Conservation (phyloP, 768 basidiomycete species). For the Psilocybe tampanensis region DNA sequence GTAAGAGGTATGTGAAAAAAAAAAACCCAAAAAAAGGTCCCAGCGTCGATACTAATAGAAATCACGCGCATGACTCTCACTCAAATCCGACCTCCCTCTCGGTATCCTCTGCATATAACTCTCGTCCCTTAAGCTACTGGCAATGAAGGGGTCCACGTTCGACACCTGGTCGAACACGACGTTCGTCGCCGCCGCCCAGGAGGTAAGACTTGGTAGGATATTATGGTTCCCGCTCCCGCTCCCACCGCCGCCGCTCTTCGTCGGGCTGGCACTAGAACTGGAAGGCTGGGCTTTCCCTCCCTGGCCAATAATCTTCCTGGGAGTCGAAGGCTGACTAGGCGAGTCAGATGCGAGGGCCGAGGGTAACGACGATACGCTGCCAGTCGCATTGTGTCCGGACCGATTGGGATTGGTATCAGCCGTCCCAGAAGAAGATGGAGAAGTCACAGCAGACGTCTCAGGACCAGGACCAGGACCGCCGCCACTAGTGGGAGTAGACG, state of each 20-base stretch:
- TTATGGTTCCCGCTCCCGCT: neutral
- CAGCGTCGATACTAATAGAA: too few species aligned
- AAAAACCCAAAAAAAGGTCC: neutral
- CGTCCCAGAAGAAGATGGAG: too few species aligned
- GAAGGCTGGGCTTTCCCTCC: neutral
- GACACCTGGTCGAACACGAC: constrained; percentile 21
- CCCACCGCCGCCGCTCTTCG: neutral
- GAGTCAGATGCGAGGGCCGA: neutral
- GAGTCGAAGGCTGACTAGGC: constrained; percentile 6
- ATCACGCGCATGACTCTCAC: constrained; percentile 25
- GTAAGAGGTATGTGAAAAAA: neutral
- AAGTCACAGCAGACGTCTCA: neutral
- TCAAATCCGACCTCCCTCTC: constrained; percentile 10
- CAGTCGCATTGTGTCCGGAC: too few species aligned
- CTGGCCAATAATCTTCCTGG: constrained; percentile 5
- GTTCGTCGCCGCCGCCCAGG: constrained; percentile 34
- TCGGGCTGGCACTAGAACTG: constrained; percentile 10
- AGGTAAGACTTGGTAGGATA: constrained; percentile 22
- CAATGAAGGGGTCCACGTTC: constrained; percentile 32
- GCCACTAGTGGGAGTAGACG: too few species aligned
- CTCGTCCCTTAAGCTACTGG: constrained; percentile 38
- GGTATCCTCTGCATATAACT: constrained; percentile 23
- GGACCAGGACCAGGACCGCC: neutral
- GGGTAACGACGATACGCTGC: neutral
- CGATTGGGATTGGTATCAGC: neutral